Conservation (phyloP, 2,329 filamentous ascomycete genomes). For the Elsinoe batatas region DNA sequence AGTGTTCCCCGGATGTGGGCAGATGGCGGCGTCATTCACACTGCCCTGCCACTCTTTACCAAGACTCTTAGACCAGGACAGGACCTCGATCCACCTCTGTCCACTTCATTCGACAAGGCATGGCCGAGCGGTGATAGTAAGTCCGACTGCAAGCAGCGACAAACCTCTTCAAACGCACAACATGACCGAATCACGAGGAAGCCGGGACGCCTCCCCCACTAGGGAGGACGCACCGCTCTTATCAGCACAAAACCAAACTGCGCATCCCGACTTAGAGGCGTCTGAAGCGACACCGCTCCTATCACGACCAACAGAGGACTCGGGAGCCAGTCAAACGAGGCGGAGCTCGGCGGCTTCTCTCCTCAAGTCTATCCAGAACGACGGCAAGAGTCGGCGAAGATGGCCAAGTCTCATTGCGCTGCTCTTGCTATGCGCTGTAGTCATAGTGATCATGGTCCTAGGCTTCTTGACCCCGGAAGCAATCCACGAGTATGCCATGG, state of each 20-base stretch:
- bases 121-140: background rate
- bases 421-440: conserved; percentile 49
- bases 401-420: conserved; percentile 78
- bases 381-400: conserved; percentile 37
- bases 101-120: background rate
- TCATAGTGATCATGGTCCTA: conserved; percentile 61
- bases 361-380: conserved; percentile 26
- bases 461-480: conserved; percentile 73
- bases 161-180: background rate
- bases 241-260: background rate
- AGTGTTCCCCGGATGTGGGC: background rate
- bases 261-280: conserved; percentile 3
- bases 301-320: conserved; percentile 2
- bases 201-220: conserved; percentile 4
- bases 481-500: conserved; percentile 75
- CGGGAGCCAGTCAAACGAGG: background rate
- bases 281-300: conserved; percentile 9
- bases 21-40: background rate
- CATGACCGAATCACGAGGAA: background rate
- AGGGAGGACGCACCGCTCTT: background rate
- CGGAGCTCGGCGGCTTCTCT: conserved; percentile 27
- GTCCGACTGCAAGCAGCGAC: background rate
- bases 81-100: background rate
- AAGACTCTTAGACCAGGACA: background rate
- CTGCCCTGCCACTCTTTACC: conserved; percentile 1